phyloP scores from a whole-genome alignment of 2,329 filamentous ascomycete genomes.

The Xylaria sp. region DNA sequence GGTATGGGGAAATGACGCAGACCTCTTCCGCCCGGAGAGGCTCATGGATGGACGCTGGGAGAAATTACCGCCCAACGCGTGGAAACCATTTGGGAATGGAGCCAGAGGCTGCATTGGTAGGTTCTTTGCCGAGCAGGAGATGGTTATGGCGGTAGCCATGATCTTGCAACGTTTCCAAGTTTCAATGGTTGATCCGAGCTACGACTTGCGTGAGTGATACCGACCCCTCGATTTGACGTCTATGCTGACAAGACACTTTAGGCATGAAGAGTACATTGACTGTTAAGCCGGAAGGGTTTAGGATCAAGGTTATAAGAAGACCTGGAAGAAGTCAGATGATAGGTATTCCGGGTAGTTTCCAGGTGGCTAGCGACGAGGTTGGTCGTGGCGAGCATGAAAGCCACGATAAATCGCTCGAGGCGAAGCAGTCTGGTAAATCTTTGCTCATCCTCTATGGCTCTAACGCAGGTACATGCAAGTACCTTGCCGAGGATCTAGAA shows the following conservation, averaged over 20 bases:
- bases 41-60: constrained; percentile 61
- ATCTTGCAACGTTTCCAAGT: constrained; percentile 76
- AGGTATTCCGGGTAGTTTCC: constrained; percentile 8
- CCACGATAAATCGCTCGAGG: background rate
- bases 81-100: constrained; percentile 62
- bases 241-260: background rate
- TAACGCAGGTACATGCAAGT: constrained; percentile 63
- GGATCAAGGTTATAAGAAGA: constrained; percentile 57
- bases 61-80: constrained; percentile 46
- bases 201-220: constrained; percentile 50
- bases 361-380: background rate
- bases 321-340: background rate
- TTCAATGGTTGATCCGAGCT: constrained; percentile 63
- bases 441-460: constrained; percentile 61
- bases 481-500: constrained; percentile 56
- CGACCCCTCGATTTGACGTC: background rate
- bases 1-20: constrained; percentile 61
- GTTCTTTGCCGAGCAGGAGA: constrained; percentile 60
- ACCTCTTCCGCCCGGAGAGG: constrained; percentile 64
- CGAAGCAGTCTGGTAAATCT: constrained; percentile 46
- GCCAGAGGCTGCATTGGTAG: constrained; percentile 58
- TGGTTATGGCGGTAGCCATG: constrained; percentile 55
- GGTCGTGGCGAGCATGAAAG: constrained; percentile 3
- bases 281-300: constrained; percentile 67
- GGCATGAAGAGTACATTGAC: constrained; percentile 61